These are phyloP conservation scores for Aspergillus costaricaensis DNA, from an alignment of 2,329 filamentous ascomycete genomes.

Conservation along the genomic window DNA sequence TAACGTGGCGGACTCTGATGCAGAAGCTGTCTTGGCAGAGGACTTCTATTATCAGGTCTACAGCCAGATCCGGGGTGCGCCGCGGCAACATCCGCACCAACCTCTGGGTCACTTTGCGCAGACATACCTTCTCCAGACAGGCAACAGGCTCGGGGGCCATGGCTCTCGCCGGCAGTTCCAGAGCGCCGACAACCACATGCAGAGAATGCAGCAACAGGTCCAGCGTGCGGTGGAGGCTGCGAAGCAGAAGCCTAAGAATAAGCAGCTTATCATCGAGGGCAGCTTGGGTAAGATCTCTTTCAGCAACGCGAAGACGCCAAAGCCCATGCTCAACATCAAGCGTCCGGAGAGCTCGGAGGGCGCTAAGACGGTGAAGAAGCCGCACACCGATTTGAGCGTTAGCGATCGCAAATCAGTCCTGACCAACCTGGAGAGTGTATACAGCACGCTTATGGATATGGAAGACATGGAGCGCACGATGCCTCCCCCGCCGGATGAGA, in stretches of 20 bases:
- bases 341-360: slow-evolving; percentile 71
- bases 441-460: slow-evolving; percentile 84
- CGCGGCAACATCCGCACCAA: slow-evolving; percentile 87
- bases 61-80: slow-evolving; percentile 86
- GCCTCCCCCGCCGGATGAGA: slow-evolving; percentile 66
- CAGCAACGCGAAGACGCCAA: slow-evolving; percentile 96
- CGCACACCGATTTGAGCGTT: slow-evolving; percentile 54
- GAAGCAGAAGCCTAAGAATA: slow-evolving; percentile 97
- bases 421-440: slow-evolving; percentile 84
- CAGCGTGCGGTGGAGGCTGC: slow-evolving; percentile 95
- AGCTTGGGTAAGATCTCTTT: slow-evolving; percentile 98
- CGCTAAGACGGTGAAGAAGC: slow-evolving; percentile 51
- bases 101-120: slow-evolving; percentile 95
- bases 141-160: slow-evolving; percentile 71
- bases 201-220: slow-evolving; percentile 98
- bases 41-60: slow-evolving; percentile 99
- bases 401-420: slow-evolving; percentile 81
- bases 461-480: slow-evolving; percentile 88
- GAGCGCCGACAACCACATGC: slow-evolving; percentile 93
- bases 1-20: slow-evolving; percentile 75
- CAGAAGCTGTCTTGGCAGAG: slow-evolving; percentile 79
- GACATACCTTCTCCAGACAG: slow-evolving; percentile 95
- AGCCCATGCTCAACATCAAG: slow-evolving; percentile 93
- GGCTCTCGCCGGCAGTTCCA: slow-evolving; percentile 71
- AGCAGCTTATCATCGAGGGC: slow-evolving; percentile 92